These are phyloP conservation scores for Dissoconium aciculare DNA, from an alignment of 2,329 filamentous ascomycete genomes.

Conservation along the genomic window DNA sequence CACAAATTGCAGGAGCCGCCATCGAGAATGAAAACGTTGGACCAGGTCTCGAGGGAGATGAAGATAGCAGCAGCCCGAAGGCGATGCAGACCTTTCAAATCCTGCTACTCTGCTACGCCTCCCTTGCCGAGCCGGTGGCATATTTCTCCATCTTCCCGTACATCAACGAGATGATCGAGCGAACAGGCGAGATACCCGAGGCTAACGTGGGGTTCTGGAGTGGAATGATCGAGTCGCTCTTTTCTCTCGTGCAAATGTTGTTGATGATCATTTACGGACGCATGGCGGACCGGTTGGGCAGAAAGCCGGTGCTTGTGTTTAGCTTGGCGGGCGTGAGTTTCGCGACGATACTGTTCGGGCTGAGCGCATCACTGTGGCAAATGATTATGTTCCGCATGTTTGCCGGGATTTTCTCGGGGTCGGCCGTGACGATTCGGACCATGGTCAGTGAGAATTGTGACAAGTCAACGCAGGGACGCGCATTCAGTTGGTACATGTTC, in stretches of 20 bases:
- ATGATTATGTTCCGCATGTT: constrained; percentile 60
- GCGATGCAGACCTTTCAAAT: constrained; percentile 42
- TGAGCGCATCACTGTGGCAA: constrained; percentile 51
- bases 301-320: constrained; percentile 56
- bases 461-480: constrained; percentile 51
- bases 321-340: constrained; percentile 50
- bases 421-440: constrained; percentile 57
- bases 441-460: constrained; percentile 65
- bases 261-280: constrained; percentile 63
- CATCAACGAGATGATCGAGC: constrained; percentile 60
- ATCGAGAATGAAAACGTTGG: background rate
- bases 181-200: constrained; percentile 45
- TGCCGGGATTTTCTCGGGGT: constrained; percentile 60
- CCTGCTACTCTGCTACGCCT: constrained; percentile 55
- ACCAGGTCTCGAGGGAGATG: background rate
- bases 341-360: constrained; percentile 50
- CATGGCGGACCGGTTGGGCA: constrained; percentile 51
- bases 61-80: background rate
- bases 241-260: constrained; percentile 60
- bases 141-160: constrained; percentile 72
- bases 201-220: constrained; percentile 68
- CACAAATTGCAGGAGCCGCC: too few species aligned
- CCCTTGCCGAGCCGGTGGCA: constrained; percentile 60
- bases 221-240: constrained; percentile 56
- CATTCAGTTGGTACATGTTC: constrained; percentile 67